phyloP scores from a whole-genome alignment of 768 basidiomycete genomes.

The Coprinopsis strossmayeri region DNA sequence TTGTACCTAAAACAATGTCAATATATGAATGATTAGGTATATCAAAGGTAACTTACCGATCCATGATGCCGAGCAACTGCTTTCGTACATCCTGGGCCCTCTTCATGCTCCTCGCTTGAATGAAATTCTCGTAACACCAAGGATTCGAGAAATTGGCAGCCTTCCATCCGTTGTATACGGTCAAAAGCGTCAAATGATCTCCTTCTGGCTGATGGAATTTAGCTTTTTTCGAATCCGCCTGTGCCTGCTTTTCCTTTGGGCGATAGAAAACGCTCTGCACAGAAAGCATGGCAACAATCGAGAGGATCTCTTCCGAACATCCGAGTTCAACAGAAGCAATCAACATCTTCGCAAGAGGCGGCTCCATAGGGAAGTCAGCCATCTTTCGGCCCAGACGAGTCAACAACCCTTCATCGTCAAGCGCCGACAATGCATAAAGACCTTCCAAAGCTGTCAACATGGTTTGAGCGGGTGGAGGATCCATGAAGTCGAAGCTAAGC shows the following conservation, averaged over 20 bases:
- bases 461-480: slow-evolving; percentile 93
- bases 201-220: slow-evolving; percentile 99
- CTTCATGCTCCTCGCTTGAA: slow-evolving; percentile 95
- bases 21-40: background rate
- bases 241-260: slow-evolving; percentile 99
- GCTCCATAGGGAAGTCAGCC: slow-evolving; percentile 99
- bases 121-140: slow-evolving; percentile 99
- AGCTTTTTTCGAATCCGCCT: slow-evolving; percentile 98
- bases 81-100: slow-evolving; percentile 97
- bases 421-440: slow-evolving; percentile 89
- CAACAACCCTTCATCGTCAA: slow-evolving; percentile 94
- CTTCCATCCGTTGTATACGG: slow-evolving; percentile 99
- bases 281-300: slow-evolving; percentile 95
- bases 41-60: slow-evolving; percentile 54
- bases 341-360: slow-evolving; percentile 93
- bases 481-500: slow-evolving; percentile 99
- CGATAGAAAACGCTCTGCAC: slow-evolving; percentile 97
- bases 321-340: slow-evolving; percentile 96
- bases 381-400: slow-evolving; percentile 96
- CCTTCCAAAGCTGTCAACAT: slow-evolving; percentile 95
- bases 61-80: slow-evolving; percentile 98
- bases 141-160: slow-evolving; percentile 93
- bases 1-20: slow-evolving; percentile 61
- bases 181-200: slow-evolving; percentile 84
- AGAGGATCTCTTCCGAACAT: slow-evolving; percentile 96